These are phyloP conservation scores for Tolypocladium endophyticum DNA, from an alignment of 2,329 filamentous ascomycete species.

Conservation along the genomic window DNA sequence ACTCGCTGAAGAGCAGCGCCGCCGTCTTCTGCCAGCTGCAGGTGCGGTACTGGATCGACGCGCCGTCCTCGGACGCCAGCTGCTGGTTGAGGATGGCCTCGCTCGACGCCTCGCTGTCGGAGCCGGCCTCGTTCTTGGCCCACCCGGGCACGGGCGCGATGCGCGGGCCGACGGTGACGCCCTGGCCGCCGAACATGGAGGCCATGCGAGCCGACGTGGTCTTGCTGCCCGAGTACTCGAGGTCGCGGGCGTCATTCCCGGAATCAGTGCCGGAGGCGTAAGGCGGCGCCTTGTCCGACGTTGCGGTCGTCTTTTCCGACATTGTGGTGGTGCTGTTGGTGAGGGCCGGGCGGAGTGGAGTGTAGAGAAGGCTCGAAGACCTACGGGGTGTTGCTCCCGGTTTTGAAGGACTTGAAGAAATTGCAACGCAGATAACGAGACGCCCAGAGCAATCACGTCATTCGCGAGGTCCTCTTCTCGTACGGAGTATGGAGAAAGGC, in stretches of 20 bases:
- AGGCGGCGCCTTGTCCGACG: slow-evolving; percentile 13
- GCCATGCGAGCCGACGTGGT: slow-evolving; percentile 16
- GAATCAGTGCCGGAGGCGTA: neutral
- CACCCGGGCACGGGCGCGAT: slow-evolving; percentile 35
- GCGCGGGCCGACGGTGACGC: slow-evolving; percentile 36
- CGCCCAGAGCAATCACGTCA: neutral
- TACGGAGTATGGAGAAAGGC: no score
- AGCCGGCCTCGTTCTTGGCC: slow-evolving; percentile 19
- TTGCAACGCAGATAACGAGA: neutral
- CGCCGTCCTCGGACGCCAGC: slow-evolving; percentile 64
- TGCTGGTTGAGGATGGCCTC: slow-evolving; percentile 49
- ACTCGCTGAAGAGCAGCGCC: slow-evolving; percentile 83
- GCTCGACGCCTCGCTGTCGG: slow-evolving; percentile 34
- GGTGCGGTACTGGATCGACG: slow-evolving; percentile 82
- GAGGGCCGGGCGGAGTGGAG: neutral
- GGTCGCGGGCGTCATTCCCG: slow-evolving; percentile 7
- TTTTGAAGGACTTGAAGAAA: neutral
- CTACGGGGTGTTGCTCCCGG: neutral
- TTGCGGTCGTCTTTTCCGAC: slow-evolving; percentile 3
- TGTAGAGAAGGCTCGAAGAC: neutral
- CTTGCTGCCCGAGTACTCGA: slow-evolving; percentile 8
- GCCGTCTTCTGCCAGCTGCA: slow-evolving; percentile 96
- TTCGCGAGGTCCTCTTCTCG: neutral
- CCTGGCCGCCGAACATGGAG: slow-evolving; percentile 25
- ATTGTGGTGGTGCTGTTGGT: neutral